Percentiles rank a stretch among this genome's conserved stretches.
Evolutionary conservation across 2,329 filamentous ascomycete genomes (phyloP).

Genomic region (Fusarium sp.): DNA sequence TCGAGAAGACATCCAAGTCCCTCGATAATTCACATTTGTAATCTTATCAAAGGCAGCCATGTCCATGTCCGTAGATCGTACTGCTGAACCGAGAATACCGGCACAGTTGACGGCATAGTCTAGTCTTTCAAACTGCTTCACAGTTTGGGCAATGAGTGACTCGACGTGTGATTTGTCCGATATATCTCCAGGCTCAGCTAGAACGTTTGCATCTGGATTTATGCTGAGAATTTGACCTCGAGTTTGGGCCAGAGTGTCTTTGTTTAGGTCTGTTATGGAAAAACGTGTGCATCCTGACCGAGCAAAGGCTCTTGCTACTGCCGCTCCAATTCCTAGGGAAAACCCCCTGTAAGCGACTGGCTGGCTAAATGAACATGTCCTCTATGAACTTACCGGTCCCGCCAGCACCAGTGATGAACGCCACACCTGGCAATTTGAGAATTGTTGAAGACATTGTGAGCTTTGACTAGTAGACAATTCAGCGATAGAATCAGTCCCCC

Average conservation of each 20-base stretch:
- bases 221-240: neutral
- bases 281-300: neutral
- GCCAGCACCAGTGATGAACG: constrained; percentile 57
- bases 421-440: constrained; percentile 55
- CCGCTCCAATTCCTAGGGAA: neutral
- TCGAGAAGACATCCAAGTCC: constrained; percentile 58
- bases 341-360: neutral
- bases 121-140: constrained; percentile 54
- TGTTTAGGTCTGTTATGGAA: neutral
- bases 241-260: neutral
- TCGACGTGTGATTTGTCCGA: constrained; percentile 57
- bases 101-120: constrained; percentile 69
- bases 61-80: constrained; percentile 57
- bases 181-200: constrained; percentile 49
- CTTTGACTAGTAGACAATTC: neutral
- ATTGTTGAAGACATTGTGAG: neutral
- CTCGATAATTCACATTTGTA: constrained; percentile 66
- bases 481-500: neutral
- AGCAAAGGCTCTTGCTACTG: neutral
- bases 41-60: constrained; percentile 62
- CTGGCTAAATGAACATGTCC: neutral
- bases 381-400: neutral
- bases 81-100: constrained; percentile 50
- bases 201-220: neutral
- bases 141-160: constrained; percentile 47